Conservation (phyloP, 1,139 yeast species). For the Scheffersomyces quercinus region DNA sequence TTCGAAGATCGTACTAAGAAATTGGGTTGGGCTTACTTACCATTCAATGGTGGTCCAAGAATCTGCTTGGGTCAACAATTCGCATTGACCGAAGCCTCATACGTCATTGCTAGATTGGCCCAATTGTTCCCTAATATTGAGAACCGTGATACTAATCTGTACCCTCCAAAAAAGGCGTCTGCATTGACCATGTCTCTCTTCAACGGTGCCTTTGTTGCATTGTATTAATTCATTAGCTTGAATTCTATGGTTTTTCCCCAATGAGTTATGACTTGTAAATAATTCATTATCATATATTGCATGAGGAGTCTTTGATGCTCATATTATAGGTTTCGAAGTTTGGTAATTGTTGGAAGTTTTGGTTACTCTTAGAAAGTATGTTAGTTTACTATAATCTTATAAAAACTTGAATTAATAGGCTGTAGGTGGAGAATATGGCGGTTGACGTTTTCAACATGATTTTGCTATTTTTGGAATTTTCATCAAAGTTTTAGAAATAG, state of each 20-base stretch:
- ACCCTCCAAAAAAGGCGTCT: conserved; percentile 19
- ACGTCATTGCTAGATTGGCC: conserved; percentile 41
- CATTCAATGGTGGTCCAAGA: conserved; percentile 63
- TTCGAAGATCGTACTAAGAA: conserved; percentile 32
- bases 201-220: conserved; percentile 20
- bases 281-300: no score
- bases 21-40: conserved; percentile 53
- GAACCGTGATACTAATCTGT: conserved; percentile 21
- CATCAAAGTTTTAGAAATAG: no score
- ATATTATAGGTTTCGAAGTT: no score
- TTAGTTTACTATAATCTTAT: no score
- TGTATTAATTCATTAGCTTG: conserved; percentile 1
- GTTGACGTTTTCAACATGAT: no score
- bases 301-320: no score
- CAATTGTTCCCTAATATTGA: conserved; percentile 35
- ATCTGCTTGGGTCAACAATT: conserved; percentile 62
- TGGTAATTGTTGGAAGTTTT: no score
- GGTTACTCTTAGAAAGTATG: no score
- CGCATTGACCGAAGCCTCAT: conserved; percentile 57
- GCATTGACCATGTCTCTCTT: conserved; percentile 16
- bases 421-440: no score
- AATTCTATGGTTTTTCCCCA: neutral
- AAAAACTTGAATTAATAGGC: no score
- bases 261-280: no score
- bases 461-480: no score